Conservation (phyloP, 139 green algal genomes). For the Micractinium sp. region DNA sequence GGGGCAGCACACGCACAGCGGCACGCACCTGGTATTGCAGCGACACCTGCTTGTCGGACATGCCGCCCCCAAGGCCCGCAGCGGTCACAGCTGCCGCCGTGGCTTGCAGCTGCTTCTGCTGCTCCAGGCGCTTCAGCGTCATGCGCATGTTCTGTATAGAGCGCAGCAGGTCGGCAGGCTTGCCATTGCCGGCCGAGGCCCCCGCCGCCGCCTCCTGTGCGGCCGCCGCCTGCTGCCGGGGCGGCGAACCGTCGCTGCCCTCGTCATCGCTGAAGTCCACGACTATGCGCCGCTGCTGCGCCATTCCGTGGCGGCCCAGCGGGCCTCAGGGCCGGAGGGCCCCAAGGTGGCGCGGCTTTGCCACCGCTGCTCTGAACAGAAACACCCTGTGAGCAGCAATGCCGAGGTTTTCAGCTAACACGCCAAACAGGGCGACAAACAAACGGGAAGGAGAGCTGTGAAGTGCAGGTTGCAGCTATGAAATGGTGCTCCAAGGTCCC, state of each 20-base stretch:
- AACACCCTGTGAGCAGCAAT: too few relatives aligned
- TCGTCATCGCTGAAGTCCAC: conserved; percentile 33
- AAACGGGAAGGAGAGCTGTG: too few relatives aligned
- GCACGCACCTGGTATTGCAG: not conserved
- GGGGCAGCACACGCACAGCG: too few relatives aligned
- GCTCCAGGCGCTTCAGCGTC: conserved; percentile 14
- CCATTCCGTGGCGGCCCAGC: not conserved
- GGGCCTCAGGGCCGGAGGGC: too few relatives aligned
- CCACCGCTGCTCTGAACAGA: too few relatives aligned
- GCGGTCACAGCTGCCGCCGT: not conserved
- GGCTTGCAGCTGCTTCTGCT: not conserved
- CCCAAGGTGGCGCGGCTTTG: too few relatives aligned
- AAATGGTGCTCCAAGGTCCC: too few relatives aligned
- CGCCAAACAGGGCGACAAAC: too few relatives aligned
- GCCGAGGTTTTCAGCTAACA: too few relatives aligned
- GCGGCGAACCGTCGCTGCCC: not conserved
- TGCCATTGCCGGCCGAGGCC: not conserved
- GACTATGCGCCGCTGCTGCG: conserved; percentile 5
- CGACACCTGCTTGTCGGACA: not conserved
- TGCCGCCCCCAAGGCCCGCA: not conserved
- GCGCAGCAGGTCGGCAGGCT: conserved; percentile 25
- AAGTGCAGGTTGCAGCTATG: too few relatives aligned
- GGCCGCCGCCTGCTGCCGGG: not conserved
- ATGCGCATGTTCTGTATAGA: conserved; percentile 26
- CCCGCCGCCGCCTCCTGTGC: not conserved